Percentiles rank a stretch among this genome's conserved stretches.
phyloP scores from a whole-genome alignment of 805 yeast genomes.

The Metschnikowia peoriensis region DNA sequence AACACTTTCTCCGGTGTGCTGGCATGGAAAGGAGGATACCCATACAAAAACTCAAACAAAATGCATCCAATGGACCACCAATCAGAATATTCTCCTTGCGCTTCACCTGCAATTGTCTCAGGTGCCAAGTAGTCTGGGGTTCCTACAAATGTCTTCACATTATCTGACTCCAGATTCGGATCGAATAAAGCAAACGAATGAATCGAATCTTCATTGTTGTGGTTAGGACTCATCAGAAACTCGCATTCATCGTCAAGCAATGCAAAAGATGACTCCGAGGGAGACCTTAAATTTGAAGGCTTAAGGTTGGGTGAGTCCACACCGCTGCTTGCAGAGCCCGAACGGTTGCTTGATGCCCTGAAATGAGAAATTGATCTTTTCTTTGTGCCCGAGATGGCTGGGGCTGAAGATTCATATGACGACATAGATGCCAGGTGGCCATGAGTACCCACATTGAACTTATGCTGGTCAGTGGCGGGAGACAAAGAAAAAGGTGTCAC shows the following conservation, averaged over 20 bases:
- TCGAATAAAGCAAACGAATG: constrained; percentile 65
- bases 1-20: constrained; percentile 77
- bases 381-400: constrained; percentile 12
- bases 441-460: constrained; percentile 10
- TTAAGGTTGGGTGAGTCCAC: constrained; percentile 48
- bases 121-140: constrained; percentile 98
- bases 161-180: constrained; percentile 51
- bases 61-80: constrained; percentile 99
- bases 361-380: constrained; percentile 18
- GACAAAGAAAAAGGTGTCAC: constrained; percentile 46
- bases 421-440: constrained; percentile 14
- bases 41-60: constrained; percentile 85
- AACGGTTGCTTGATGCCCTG: constrained; percentile 17
- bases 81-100: constrained; percentile 84
- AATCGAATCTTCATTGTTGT: constrained; percentile 19
- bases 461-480: constrained; percentile 34
- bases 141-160: constrained; percentile 76
- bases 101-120: constrained; percentile 82
- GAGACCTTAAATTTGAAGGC: constrained; percentile 47
- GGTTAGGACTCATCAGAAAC: constrained; percentile 30
- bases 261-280: constrained; percentile 58
- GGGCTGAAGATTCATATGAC: constrained; percentile 12
- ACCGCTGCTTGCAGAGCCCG: constrained; percentile 40
- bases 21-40: constrained; percentile 94
- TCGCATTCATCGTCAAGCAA: constrained; percentile 48